These are phyloP conservation scores for Kodamaea kakaduensis DNA, from an alignment of 805 yeast genomes.

Conservation along the genomic window DNA sequence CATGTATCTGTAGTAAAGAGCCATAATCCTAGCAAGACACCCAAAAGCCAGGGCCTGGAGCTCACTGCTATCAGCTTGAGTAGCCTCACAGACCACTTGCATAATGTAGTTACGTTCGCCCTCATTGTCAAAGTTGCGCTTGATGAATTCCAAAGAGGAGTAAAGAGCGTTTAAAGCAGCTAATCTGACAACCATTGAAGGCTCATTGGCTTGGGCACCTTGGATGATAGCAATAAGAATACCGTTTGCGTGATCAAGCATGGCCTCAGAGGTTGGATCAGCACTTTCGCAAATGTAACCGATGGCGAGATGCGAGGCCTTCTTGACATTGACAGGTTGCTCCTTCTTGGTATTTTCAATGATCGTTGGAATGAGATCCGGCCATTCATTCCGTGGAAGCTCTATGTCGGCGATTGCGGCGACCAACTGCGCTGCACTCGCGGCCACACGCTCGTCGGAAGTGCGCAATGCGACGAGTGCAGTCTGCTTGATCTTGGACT, in stretches of 20 bases:
- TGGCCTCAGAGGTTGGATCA: conserved; percentile 74
- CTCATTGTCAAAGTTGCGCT: conserved; percentile 82
- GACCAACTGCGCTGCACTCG: conserved; percentile 86
- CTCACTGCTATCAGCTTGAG: conserved; percentile 80
- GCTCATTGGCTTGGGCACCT: conserved; percentile 86
- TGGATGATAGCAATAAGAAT: conserved; percentile 93
- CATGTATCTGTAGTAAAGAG: conserved; percentile 85
- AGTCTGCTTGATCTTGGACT: conserved; percentile 60
- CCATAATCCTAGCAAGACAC: conserved; percentile 88
- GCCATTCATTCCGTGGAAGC: conserved; percentile 85
- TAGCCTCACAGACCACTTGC: conserved; percentile 99
- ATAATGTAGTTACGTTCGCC: conserved; percentile 95
- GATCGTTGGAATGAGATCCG: conserved; percentile 74
- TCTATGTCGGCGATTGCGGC: conserved; percentile 98
- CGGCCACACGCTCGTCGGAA: conserved; percentile 73
- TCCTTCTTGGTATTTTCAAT: conserved; percentile 82
- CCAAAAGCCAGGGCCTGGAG: conserved; percentile 95
- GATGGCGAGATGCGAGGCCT: conserved; percentile 81
- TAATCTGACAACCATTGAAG: conserved; percentile 68
- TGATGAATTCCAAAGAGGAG: conserved; percentile 85
- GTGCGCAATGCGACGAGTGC: conserved; percentile 58
- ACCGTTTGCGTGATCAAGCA: conserved; percentile 83
- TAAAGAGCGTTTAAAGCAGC: conserved; percentile 92
- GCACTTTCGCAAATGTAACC: conserved; percentile 96
- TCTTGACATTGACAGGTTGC: conserved; percentile 73